Evolutionary conservation across 306 rosid species (phyloP), one percentile per base, ranked within the genome.

Genomic region (Trifolium subterraneum): DNA sequence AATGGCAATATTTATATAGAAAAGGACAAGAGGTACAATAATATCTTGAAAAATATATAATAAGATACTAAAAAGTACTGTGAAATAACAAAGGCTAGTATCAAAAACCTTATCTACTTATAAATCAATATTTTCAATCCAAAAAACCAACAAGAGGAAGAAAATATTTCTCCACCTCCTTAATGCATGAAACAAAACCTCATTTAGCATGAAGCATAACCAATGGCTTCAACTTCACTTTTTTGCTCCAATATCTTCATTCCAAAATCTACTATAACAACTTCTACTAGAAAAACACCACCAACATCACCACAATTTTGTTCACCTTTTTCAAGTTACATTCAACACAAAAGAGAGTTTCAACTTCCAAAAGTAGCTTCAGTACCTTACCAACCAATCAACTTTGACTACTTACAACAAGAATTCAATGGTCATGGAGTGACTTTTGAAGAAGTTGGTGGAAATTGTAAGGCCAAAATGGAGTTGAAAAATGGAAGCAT

Each of bases 381-480:
- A 62, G 76, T 89, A 6, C 88, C 98, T 59, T 82, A 71, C 83
- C 83, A 87, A 74, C 96, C 97, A 31, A 63, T 86, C 78, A 88
- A 85, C 55, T 82, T 76, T 47, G 97, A 93, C 18, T 90, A 86
- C 83, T 73, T 93, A 69, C 82, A 89, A 71, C 82, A 76, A 64
- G 97, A 89, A 68, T 93, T 90, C 86, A 78, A 85, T 71, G 93
- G 93, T n/a, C 93, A 84, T 72, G 98, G 98, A 78, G 97, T 93
- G 44, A 84, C 86, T 12, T 93, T 93, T 81, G 91, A 89, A 78
- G 86, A 74, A 52, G 88, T 88, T 65, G 96, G 90, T 62, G 97
- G 89, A 23, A 75, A 38, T 50, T 90, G 86, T 10, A 67, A 86
- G 56, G 98, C 89, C 18, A 87, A 84, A 78, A 75, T 90, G 95